A percentile compares a stretch with the other conserved stretches of the same genome.
Conservation (phyloP, 1,284 basidiomycete genomes). For the Tilletia indica region DNA sequence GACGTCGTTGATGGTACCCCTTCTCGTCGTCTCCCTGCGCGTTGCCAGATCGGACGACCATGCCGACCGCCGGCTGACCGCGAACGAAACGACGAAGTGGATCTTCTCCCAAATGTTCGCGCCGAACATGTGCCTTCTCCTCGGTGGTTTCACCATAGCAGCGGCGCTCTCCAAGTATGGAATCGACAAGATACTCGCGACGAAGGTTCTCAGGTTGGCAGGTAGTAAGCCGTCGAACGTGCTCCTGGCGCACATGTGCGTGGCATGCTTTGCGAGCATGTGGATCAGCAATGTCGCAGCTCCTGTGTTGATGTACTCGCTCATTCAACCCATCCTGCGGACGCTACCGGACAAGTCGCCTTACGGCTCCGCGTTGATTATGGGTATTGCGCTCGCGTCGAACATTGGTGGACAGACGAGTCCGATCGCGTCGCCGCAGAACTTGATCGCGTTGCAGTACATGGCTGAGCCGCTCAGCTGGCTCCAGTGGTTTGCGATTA, state of each 20-base stretch:
- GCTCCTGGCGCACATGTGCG: slow-evolving; percentile 89
- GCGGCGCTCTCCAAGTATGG: slow-evolving; percentile 95
- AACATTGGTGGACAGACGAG: slow-evolving; percentile 98
- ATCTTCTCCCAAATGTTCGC: slow-evolving; percentile 69
- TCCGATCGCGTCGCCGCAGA: slow-evolving; percentile 89
- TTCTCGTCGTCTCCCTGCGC: slow-evolving; percentile 80
- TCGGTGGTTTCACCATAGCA: slow-evolving; percentile 95
- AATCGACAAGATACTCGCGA: slow-evolving; percentile 85
- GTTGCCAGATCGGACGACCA: slow-evolving; percentile 72
- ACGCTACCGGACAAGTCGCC: slow-evolving; percentile 82
- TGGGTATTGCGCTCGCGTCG: slow-evolving; percentile 92
- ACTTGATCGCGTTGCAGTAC: slow-evolving; percentile 82
- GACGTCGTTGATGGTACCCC: slow-evolving; percentile 83
- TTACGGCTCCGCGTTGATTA: slow-evolving; percentile 86
- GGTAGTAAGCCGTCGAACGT: slow-evolving; percentile 83
- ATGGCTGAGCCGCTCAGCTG: slow-evolving; percentile 88
- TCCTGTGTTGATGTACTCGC: slow-evolving; percentile 94
- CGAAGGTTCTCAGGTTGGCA: slow-evolving; percentile 84
- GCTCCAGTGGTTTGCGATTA: slow-evolving; percentile 90
- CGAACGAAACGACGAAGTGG: slow-evolving; percentile 77
- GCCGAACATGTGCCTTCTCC: slow-evolving; percentile 75
- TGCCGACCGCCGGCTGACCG: slow-evolving; percentile 63
- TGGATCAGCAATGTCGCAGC: slow-evolving; percentile 99
- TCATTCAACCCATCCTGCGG: slow-evolving; percentile 91
- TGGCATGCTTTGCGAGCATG: slow-evolving; percentile 98